Percentiles rank a stretch among this genome's conserved stretches.
Evolutionary conservation across 2,329 filamentous ascomycete species (phyloP).

Genomic region (Colletotrichum orbiculare): DNA sequence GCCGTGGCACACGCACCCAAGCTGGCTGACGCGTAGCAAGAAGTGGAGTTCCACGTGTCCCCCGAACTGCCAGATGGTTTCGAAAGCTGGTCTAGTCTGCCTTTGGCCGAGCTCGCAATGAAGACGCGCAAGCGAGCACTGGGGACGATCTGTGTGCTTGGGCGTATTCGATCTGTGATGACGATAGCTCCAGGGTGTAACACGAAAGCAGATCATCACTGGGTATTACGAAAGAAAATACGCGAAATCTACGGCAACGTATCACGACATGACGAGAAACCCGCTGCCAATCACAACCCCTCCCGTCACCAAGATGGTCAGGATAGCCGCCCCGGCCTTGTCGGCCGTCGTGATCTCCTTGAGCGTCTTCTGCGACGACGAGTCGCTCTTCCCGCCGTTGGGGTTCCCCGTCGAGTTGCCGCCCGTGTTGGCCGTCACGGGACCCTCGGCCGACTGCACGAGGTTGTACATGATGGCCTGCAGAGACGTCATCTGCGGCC

Average conservation of each 20-base stretch:
- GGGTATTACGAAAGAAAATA: neutral
- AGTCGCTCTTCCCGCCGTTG: slow-evolving; percentile 34
- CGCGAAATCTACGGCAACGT: neutral
- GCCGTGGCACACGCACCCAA: too few species aligned
- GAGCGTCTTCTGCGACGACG: neutral
- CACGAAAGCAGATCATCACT: neutral
- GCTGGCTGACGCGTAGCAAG: too few species aligned
- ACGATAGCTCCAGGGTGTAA: too few species aligned
- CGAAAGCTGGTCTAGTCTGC: too few species aligned
- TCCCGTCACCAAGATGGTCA: slow-evolving; percentile 67
- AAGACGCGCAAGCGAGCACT: too few species aligned
- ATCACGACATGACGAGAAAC: slow-evolving; percentile 11
- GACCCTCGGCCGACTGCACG: slow-evolving; percentile 51
- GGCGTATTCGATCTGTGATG: too few species aligned
- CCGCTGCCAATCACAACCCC: slow-evolving; percentile 47
- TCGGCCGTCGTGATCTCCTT: slow-evolving; percentile 65
- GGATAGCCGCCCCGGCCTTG: slow-evolving; percentile 74
- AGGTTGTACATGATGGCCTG: slow-evolving; percentile 63
- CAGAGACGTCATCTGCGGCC: slow-evolving; percentile 66
- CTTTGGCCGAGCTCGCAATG: too few species aligned
- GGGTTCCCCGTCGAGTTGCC: slow-evolving; percentile 61
- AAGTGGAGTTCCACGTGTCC: too few species aligned
- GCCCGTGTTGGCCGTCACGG: slow-evolving; percentile 60
- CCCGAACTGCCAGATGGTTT: too few species aligned
- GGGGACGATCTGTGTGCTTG: too few species aligned